These are phyloP conservation scores for Podaxis sp. DNA, from an alignment of 768 basidiomycete species.

Conservation along the genomic window DNA sequence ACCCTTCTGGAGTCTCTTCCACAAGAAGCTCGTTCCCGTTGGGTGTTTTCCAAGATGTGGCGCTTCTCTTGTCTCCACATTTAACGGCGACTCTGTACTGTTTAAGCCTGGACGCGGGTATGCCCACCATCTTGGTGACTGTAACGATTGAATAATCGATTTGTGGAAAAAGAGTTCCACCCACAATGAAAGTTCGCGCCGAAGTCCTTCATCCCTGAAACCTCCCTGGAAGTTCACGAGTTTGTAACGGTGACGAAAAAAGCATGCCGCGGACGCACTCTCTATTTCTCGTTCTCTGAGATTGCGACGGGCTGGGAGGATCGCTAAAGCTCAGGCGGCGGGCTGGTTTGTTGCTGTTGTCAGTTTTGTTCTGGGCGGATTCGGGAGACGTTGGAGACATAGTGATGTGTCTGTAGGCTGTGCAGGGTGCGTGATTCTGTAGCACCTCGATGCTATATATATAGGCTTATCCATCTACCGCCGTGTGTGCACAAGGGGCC, in stretches of 20 bases:
- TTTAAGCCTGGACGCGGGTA: neutral
- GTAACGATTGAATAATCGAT: neutral
- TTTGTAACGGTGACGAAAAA: neutral
- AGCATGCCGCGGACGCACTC: neutral
- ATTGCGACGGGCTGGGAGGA: neutral
- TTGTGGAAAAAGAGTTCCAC: neutral
- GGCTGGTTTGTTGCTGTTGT: neutral
- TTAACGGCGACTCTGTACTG: conserved; percentile 1
- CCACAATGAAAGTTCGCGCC: conserved; percentile 6
- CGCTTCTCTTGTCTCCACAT: neutral
- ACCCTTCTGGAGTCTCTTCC: neutral
- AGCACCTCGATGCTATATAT: conserved; percentile 1
- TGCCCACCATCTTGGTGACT: conserved; percentile 2
- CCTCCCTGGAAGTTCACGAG: neutral
- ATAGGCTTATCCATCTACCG: neutral
- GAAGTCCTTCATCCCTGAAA: neutral
- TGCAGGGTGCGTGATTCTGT: conserved; percentile 9
- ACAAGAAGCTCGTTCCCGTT: neutral
- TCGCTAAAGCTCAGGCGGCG: conserved; percentile 4
- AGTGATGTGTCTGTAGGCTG: conserved; percentile 8
- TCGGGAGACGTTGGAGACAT: neutral
- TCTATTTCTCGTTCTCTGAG: neutral
- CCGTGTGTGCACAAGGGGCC: neutral
- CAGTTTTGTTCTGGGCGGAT: neutral
- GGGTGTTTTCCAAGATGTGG: conserved; percentile 3